These are phyloP conservation scores for Boechera divaricarpa DNA, from an alignment of 345 rosid genomes.

Conservation along the genomic window DNA sequence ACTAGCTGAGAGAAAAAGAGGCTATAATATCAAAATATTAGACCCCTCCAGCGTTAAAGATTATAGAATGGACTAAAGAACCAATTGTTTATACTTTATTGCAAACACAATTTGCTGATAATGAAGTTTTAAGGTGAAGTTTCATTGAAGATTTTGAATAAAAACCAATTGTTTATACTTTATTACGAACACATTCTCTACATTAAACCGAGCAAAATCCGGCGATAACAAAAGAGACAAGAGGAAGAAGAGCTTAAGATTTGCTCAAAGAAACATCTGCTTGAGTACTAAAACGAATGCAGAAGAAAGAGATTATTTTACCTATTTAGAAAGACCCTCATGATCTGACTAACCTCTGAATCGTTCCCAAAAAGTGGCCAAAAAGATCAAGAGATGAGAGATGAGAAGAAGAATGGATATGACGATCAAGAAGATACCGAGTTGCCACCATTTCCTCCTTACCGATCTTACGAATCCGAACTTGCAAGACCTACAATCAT, in stretches of 20 bases:
- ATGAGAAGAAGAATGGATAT: slow-evolving; percentile 61
- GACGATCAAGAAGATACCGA: slow-evolving; percentile 65
- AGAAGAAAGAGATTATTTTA: slow-evolving; percentile 37
- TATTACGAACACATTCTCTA: slow-evolving; percentile 38
- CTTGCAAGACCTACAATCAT: slow-evolving; percentile 64
- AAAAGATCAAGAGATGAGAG: slow-evolving; percentile 61
- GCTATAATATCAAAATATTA: too few relatives aligned
- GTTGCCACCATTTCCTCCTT: slow-evolving; percentile 70
- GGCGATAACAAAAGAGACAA: slow-evolving; percentile 1
- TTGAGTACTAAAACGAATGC: slow-evolving; percentile 32
- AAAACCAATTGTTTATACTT: slow-evolving; percentile 18
- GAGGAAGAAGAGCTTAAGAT: slow-evolving; percentile 13
- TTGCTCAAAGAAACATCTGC: slow-evolving; percentile 17
- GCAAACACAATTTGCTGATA: slow-evolving; percentile 9
- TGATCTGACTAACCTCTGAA: slow-evolving; percentile 26
- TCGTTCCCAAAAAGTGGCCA: slow-evolving; percentile 64
- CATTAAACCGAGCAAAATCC: slow-evolving; percentile 21
- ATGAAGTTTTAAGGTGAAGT: background rate
- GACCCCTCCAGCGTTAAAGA: too few relatives aligned
- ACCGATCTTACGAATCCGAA: slow-evolving; percentile 57
- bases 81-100: slow-evolving; percentile 26
- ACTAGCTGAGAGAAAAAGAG: background rate
- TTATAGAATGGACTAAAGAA: background rate
- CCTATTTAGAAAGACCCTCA: slow-evolving; percentile 29
- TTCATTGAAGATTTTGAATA: background rate